Evolutionary conservation across 2,329 filamentous ascomycete species (phyloP).

Genomic region (Chaetomiaceae sp.): DNA sequence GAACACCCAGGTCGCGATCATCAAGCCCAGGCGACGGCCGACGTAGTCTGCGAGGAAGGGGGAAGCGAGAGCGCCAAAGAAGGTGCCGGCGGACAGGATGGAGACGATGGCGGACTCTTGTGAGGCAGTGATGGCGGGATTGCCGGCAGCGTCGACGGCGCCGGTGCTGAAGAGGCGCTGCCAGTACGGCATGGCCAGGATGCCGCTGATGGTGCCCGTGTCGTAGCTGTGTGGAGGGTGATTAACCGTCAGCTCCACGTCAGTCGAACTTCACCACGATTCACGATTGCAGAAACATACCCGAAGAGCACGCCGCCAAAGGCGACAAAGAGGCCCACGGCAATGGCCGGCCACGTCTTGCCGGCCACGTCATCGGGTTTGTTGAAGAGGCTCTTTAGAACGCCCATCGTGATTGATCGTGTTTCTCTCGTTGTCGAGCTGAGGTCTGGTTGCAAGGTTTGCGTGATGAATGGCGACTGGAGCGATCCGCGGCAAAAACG

Average conservation of each 20-base stretch:
- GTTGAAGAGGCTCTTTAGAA: slow-evolving; percentile 2
- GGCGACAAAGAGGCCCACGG: slow-evolving; percentile 14
- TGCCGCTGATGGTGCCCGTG: slow-evolving; percentile 26
- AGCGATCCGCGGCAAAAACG: no score
- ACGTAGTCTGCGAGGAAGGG: slow-evolving; percentile 60
- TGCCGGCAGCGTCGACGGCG: slow-evolving; percentile 39
- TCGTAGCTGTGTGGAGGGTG: not conserved
- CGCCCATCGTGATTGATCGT: not conserved
- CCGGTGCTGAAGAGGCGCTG: slow-evolving; percentile 50
- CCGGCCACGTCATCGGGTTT: slow-evolving; percentile 10
- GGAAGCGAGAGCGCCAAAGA: slow-evolving; percentile 64
- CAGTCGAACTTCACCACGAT: not conserved
- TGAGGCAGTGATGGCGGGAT: slow-evolving; percentile 46
- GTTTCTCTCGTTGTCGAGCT: no score
- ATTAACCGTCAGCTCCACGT: not conserved
- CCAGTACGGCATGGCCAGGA: slow-evolving; percentile 41
- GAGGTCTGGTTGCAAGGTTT: no score
- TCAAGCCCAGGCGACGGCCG: slow-evolving; percentile 61
- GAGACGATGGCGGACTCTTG: slow-evolving; percentile 64
- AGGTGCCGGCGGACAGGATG: slow-evolving; percentile 72
- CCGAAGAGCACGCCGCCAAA: slow-evolving; percentile 25
- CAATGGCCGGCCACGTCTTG: slow-evolving; percentile 9
- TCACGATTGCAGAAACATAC: slow-evolving; percentile 2
- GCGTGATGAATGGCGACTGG: no score
- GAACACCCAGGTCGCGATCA: slow-evolving; percentile 60